A percentile compares a stretch with the other conserved stretches of the same genome.
These are phyloP conservation scores for Xylariaceae sp. DNA, from an alignment of 2,329 filamentous ascomycete genomes.

Conservation along the genomic window DNA sequence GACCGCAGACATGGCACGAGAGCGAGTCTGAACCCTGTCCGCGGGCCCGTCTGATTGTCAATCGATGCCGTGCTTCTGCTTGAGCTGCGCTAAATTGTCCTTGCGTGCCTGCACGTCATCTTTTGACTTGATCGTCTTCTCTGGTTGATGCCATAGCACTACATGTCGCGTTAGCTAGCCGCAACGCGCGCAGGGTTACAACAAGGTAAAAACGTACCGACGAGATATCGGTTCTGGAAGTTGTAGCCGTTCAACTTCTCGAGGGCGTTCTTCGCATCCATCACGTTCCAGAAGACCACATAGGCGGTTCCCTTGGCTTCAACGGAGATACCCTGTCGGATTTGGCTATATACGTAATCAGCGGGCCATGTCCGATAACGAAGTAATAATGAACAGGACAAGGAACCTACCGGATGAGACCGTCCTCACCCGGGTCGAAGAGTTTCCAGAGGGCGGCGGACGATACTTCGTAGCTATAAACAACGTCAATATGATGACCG, in stretches of 20 bases:
- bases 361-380: constrained; percentile 8
- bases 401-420: constrained; percentile 40
- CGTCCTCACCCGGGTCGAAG: constrained; percentile 60
- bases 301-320: constrained; percentile 98
- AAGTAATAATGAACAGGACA: constrained; percentile 20
- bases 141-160: constrained; percentile 68
- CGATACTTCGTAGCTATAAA: constrained; percentile 93
- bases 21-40: constrained; percentile 51
- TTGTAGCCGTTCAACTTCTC: constrained; percentile 99
- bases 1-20: constrained; percentile 57
- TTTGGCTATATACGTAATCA: constrained; percentile 68
- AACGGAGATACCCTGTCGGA: constrained; percentile 95
- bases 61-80: constrained; percentile 97
- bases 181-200: neutral
- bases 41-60: constrained; percentile 80
- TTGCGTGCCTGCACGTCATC: constrained; percentile 92
- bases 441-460: constrained; percentile 98
- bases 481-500: constrained; percentile 53
- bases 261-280: constrained; percentile 98
- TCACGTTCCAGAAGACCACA: constrained; percentile 98
- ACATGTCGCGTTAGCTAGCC: constrained; percentile 7
- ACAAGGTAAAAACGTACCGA: constrained; percentile 67
- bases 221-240: constrained; percentile 98
- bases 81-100: constrained; percentile 97
- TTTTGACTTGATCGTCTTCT: constrained; percentile 78